Percentiles rank a stretch among this genome's conserved stretches.
phyloP scores from a whole-genome alignment of 257 asterid genomes.

The Mentha longifolia region DNA sequence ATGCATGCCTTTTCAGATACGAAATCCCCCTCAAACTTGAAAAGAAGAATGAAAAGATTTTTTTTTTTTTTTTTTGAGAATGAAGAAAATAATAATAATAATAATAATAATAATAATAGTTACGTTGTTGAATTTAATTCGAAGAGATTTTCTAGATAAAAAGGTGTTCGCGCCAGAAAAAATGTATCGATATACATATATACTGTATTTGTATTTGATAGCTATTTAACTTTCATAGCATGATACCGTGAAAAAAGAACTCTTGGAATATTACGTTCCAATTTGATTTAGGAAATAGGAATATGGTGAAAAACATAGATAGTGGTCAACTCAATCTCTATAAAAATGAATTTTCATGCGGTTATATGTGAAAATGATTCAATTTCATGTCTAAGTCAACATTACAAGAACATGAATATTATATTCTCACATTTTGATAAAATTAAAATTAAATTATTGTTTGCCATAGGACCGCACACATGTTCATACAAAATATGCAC shows the following conservation, averaged over 20 bases:
- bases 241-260: too few species aligned
- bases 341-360: neutral
- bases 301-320: too few species aligned
- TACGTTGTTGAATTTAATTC: neutral
- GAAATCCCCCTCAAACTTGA: neutral
- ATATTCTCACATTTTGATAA: neutral
- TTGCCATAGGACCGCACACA: neutral
- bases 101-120: neutral
- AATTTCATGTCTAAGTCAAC: neutral
- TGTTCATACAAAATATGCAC: conserved; percentile 14
- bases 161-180: neutral
- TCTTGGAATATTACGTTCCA: neutral
- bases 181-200: neutral
- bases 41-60: neutral
- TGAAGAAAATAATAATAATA: too few species aligned
- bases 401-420: neutral
- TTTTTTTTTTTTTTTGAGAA: too few species aligned
- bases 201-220: too few species aligned
- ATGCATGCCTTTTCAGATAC: conserved; percentile 13
- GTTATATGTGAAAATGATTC: neutral
- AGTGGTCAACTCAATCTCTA: too few species aligned
- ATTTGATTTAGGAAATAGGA: neutral
- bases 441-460: conserved; percentile 10
- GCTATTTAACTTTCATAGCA: neutral
- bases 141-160: neutral